Evolutionary conservation across 345 rosid genomes (phyloP), one percentile per base, ranked within the genome.

Genomic region (Carallia pectinifolia): DNA sequence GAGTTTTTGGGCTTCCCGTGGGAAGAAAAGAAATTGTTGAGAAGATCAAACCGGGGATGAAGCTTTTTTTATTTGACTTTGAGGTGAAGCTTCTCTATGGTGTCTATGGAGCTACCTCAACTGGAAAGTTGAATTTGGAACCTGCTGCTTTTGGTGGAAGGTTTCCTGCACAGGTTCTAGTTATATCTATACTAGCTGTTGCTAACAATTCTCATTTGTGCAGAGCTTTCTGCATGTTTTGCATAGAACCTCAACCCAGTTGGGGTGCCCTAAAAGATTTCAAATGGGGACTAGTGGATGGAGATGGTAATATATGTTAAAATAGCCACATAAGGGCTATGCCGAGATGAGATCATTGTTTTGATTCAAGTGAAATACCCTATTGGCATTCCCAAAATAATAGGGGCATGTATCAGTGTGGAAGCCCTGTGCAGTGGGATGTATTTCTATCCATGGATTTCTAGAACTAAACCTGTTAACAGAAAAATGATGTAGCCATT

Each of bases 141-240:
- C 83, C 81, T 36, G 71, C 73, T 62, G 90, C 88, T 72, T 83
- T 87, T 62, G 80, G 66, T 17, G 84, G 50, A 56, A 69, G 77
- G 66, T 87, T 81, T 76, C 84, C 88, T 61, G 85, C 87, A 37
- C 85, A 83, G 84, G 90, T 83, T 67, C 47, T n/a, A 10, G 61
- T 47, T 40, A 10, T 18, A 44, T 12, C 50, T 44, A 44, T 44
- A 44, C 50, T 40, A 0, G 50, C 3, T 44, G 1, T 23, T 55
- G 18, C 13, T 2, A 19, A 9, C 16, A 7, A 5, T 55, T 55
- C 33, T 19, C 31, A 23, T 18, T 19, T 55, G 2, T 55, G 0
- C 23, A n/a, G 59, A n/a, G 31, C 13, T 54, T n/a, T 18, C 7
- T 54, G 29, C 29, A 54, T 55, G 60, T 23, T 55, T 12, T 7